A percentile compares a stretch with the other conserved stretches of the same genome.
Evolutionary conservation across 768 basidiomycete genomes (phyloP).

Genomic region (Suillus fuscotomentosus): DNA sequence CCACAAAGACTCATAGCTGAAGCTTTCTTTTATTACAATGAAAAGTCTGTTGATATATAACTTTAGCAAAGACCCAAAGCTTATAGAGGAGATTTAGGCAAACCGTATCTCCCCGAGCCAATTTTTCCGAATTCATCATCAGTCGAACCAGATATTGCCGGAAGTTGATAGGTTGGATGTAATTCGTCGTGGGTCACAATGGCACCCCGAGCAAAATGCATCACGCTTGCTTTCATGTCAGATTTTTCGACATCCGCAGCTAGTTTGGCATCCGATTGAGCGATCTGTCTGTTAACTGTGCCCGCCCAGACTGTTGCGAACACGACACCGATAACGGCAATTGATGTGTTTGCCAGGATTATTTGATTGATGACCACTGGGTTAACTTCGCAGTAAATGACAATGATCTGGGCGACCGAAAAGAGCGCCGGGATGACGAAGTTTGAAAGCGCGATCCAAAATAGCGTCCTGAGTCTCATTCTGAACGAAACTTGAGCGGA

Average conservation of each 20-base stretch:
- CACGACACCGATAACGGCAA: slow-evolving; percentile 32
- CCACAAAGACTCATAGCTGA: neutral
- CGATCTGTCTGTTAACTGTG: slow-evolving; percentile 3
- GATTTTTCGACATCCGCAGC: neutral
- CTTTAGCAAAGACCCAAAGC: neutral
- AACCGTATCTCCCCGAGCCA: slow-evolving; percentile 2
- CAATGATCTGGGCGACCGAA: slow-evolving; percentile 27
- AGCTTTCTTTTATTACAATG: neutral
- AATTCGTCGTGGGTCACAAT: neutral
- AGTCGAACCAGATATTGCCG: neutral
- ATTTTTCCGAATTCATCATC: neutral
- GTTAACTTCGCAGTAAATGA: slow-evolving; percentile 27
- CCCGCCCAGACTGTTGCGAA: slow-evolving; percentile 33
- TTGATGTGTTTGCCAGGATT: slow-evolving; percentile 27
- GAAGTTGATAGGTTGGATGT: neutral
- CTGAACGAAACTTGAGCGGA: slow-evolving; percentile 17
- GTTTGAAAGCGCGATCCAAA: slow-evolving; percentile 31
- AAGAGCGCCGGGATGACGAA: slow-evolving; percentile 31
- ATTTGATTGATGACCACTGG: slow-evolving; percentile 23
- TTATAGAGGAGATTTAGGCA: neutral
- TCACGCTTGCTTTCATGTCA: neutral
- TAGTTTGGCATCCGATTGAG: neutral
- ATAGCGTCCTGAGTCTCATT: slow-evolving; percentile 24
- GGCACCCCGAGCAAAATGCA: slow-evolving; percentile 7
- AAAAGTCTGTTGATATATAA: neutral